phyloP scores from a whole-genome alignment of 371 early-diverging fungal genomes.

The Zychaea mexicana region DNA sequence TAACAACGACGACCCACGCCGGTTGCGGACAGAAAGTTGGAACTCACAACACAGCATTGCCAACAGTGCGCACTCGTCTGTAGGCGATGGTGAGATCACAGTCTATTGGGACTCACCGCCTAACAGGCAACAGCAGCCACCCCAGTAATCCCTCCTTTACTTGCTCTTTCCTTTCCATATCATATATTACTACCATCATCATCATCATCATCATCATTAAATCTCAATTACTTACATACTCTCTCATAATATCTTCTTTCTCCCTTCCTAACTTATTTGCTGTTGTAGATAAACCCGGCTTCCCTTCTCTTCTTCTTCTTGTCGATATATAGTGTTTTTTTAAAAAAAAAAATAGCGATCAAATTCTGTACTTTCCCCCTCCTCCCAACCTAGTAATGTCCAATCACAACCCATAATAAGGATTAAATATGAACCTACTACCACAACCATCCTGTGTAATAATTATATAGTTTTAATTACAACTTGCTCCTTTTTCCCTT shows the following conservation, averaged over 20 bases:
- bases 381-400: no score
- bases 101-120: slow-evolving; percentile 26
- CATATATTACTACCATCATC: no score
- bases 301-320: neutral
- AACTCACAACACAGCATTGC: slow-evolving; percentile 19
- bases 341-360: no score
- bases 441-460: no score
- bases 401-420: no score
- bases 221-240: no score
- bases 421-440: no score
- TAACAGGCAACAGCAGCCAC: neutral
- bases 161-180: neutral
- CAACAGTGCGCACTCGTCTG: slow-evolving; percentile 19
- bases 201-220: no score
- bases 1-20: neutral
- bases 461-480: no score
- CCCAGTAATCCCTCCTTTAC: neutral
- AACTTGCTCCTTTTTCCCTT: no score
- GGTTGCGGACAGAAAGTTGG: slow-evolving; percentile 15
- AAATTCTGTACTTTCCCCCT: no score
- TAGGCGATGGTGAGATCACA: slow-evolving; percentile 41
- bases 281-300: neutral
- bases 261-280: neutral
- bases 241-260: no score
- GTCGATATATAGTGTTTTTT: neutral